A percentile compares a stretch with the other conserved stretches of the same genome.
phyloP scores from a whole-genome alignment of 768 basidiomycete genomes.

The Auricularia auricula-judae region DNA sequence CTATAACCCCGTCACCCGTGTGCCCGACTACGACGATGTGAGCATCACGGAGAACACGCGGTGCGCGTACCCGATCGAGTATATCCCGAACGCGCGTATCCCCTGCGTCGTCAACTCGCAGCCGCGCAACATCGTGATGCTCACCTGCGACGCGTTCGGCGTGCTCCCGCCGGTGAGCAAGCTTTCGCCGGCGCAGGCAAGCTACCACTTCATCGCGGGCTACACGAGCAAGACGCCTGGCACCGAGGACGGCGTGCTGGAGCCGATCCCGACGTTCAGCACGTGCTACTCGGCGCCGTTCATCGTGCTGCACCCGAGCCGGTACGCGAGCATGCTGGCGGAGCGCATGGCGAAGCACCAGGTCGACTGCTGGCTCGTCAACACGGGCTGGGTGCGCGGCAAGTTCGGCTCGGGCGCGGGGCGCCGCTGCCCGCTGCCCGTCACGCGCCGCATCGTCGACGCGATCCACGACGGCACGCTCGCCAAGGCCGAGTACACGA shows the following conservation, averaged over 20 bases:
- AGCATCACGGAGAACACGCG: constrained; percentile 99
- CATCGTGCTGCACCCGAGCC: constrained; percentile 92
- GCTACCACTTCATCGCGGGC: constrained; percentile 95
- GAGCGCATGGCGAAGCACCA: constrained; percentile 83
- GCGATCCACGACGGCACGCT: constrained; percentile 92
- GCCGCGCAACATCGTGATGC: constrained; percentile 91
- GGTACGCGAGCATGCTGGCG: constrained; percentile 96
- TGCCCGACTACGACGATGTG: constrained; percentile 91
- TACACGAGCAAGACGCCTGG: constrained; percentile 99
- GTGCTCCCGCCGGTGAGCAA: constrained; percentile 93
- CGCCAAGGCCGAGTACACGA: constrained; percentile 78
- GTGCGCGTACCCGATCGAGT: constrained; percentile 98
- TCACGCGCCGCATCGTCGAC: constrained; percentile 93
- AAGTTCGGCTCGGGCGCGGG: constrained; percentile 68
- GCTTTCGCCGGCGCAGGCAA: constrained; percentile 87
- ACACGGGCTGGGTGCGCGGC: constrained; percentile 96
- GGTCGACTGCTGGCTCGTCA: constrained; percentile 96
- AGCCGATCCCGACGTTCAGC: constrained; percentile 98
- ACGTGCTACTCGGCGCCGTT: constrained; percentile 99
- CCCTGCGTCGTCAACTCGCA: constrained; percentile 81
- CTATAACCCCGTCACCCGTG: constrained; percentile 73
- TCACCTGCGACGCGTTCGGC: constrained; percentile 97
- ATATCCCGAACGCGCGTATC: constrained; percentile 89
- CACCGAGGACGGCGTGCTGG: constrained; percentile 94
- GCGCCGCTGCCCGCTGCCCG: constrained; percentile 92